Percentiles rank a stretch among this genome's conserved stretches.
phyloP scores from a whole-genome alignment of 2,329 filamentous ascomycete species.

The Colletotrichum horii region DNA sequence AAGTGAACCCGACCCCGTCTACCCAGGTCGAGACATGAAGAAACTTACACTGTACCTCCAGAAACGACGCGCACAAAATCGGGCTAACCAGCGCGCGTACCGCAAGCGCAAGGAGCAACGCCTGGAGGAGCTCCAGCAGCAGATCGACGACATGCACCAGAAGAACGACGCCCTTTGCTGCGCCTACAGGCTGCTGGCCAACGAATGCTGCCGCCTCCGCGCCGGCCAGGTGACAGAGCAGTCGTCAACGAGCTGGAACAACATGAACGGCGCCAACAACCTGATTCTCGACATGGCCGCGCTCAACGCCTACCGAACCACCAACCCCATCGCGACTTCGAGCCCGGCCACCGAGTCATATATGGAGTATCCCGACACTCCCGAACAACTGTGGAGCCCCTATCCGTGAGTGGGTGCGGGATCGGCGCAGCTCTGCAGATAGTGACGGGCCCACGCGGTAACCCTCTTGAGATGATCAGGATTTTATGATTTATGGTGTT shows the following conservation, averaged over 20 bases:
- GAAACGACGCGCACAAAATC: constrained; percentile 17
- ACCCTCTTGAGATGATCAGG: not conserved
- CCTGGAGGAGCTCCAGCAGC: constrained; percentile 16
- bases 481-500: not conserved
- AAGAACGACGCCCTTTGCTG: constrained; percentile 20
- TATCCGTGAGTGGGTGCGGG: not conserved
- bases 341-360: constrained; percentile 7
- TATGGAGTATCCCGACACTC: constrained; percentile 12
- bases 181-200: constrained; percentile 13
- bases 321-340: not conserved
- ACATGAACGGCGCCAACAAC: not conserved
- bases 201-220: constrained; percentile 6
- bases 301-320: not conserved
- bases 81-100: constrained; percentile 21
- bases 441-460: not conserved
- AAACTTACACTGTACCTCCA: not conserved
- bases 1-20: not conserved
- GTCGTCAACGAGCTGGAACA: not conserved
- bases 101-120: constrained; percentile 18
- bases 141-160: constrained; percentile 14
- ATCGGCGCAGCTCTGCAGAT: not conserved
- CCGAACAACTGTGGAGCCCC: constrained; percentile 10
- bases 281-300: constrained; percentile 10
- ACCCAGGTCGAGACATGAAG: too few species aligned
- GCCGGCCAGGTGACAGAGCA: not conserved